These are phyloP conservation scores for Malus hybrid DNA, from an alignment of 331 rosid genomes.

Conservation along the genomic window DNA sequence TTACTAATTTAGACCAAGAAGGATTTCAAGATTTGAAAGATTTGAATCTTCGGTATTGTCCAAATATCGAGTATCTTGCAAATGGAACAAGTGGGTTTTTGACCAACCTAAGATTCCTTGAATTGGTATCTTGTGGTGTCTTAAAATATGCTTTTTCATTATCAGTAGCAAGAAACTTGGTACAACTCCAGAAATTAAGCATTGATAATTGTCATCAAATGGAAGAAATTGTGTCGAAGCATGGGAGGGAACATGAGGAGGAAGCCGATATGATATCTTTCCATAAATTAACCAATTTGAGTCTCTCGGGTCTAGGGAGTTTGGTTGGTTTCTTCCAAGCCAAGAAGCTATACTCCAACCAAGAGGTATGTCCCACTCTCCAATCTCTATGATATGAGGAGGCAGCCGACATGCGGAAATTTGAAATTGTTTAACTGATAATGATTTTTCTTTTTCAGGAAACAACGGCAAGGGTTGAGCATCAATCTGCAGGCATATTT, in stretches of 20 bases:
- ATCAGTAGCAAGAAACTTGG: too few relatives aligned
- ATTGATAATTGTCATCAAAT: accelerated
- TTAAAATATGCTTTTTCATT: too few relatives aligned
- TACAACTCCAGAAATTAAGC: accelerated
- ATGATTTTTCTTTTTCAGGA: too few relatives aligned
- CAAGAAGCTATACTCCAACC: too few relatives aligned
- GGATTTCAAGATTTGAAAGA: neutral
- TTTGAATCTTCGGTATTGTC: accelerated
- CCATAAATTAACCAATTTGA: neutral
- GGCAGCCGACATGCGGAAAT: too few relatives aligned
- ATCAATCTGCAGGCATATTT: neutral
- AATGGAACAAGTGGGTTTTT: neutral
- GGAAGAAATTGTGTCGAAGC: neutral
- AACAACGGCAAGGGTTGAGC: too few relatives aligned
- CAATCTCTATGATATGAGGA: too few relatives aligned
- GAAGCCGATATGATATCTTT: neutral
- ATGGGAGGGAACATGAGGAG: neutral
- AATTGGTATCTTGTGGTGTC: accelerated
- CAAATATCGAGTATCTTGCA: neutral
- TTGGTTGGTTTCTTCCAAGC: neutral
- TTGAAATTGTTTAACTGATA: too few relatives aligned
- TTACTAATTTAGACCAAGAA: neutral
- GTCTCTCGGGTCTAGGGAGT: accelerated
- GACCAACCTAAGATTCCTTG: neutral
- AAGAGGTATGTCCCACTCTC: neutral